Evolutionary conservation across 1,139 yeast species (phyloP).

Genomic region (Saccharomycopsis phalli): DNA sequence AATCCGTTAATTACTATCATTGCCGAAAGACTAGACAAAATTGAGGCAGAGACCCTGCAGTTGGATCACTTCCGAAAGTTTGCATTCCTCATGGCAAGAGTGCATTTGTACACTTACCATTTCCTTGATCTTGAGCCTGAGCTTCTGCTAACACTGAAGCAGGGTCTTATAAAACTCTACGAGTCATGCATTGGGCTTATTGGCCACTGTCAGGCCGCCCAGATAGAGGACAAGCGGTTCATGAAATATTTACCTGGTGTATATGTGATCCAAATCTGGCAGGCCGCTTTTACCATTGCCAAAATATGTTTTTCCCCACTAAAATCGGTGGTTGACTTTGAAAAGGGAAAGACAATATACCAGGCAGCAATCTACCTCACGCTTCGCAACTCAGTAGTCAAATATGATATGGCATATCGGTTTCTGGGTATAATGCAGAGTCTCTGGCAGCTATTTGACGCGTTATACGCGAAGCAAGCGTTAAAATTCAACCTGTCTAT

Average conservation of each 20-base stretch:
- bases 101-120: slow-evolving; percentile 72
- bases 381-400: slow-evolving; percentile 72
- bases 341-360: slow-evolving; percentile 65
- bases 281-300: slow-evolving; percentile 77
- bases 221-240: slow-evolving; percentile 50
- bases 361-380: slow-evolving; percentile 62
- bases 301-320: slow-evolving; percentile 70
- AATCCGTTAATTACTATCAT: slow-evolving; percentile 66
- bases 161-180: slow-evolving; percentile 69
- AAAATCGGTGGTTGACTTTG: slow-evolving; percentile 55
- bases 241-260: slow-evolving; percentile 78
- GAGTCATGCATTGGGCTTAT: slow-evolving; percentile 70
- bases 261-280: slow-evolving; percentile 78
- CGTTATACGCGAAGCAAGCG: slow-evolving; percentile 22
- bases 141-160: slow-evolving; percentile 50
- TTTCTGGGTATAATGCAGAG: slow-evolving; percentile 91
- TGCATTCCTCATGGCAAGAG: slow-evolving; percentile 61
- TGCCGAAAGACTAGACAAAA: slow-evolving; percentile 61
- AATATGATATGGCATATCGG: slow-evolving; percentile 88
- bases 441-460: slow-evolving; percentile 76
- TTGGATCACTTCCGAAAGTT: slow-evolving; percentile 62
- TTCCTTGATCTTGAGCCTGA: slow-evolving; percentile 49
- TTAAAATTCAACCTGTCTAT: slow-evolving; percentile 43
- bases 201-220: slow-evolving; percentile 56
- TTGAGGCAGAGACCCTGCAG: slow-evolving; percentile 45